phyloP scores from a whole-genome alignment of 2,329 filamentous ascomycete genomes.

The Aspergillus hiratsukae region DNA sequence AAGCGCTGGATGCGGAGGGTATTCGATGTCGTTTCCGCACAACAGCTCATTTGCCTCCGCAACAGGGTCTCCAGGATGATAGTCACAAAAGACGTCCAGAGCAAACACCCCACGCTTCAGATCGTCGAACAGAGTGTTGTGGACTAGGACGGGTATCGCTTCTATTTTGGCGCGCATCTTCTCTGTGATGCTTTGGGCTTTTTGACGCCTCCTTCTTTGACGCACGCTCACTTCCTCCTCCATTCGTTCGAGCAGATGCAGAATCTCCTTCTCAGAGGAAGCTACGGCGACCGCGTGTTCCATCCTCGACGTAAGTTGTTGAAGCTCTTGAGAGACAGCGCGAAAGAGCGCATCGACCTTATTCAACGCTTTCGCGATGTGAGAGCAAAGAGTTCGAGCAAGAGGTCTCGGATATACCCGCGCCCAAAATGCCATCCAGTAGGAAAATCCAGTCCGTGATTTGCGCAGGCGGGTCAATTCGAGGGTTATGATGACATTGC shows the following conservation, averaged over 20 bases:
- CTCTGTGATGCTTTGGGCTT: conserved; percentile 19
- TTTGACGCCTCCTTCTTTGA: conserved; percentile 18
- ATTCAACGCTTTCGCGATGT: conserved; percentile 12
- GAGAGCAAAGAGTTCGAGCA: conserved; percentile 10
- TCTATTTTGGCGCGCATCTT: conserved; percentile 23
- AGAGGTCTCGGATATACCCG: conserved; percentile 21
- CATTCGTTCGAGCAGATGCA: conserved; percentile 20
- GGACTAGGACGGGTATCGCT: conserved; percentile 25
- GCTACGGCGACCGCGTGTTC: conserved; percentile 15
- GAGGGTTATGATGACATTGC: conserved; percentile 22
- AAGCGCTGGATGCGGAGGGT: not conserved
- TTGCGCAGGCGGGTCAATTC: conserved; percentile 29
- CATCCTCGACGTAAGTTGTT: conserved; percentile 18
- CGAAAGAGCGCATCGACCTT: conserved; percentile 25
- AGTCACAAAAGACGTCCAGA: conserved; percentile 25
- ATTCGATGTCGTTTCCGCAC: conserved; percentile 2
- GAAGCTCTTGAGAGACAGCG: conserved; percentile 21
- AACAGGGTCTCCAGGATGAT: conserved; percentile 26
- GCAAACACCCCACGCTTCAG: conserved; percentile 30
- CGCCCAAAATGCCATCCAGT: conserved; percentile 29
- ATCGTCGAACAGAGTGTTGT: conserved; percentile 25
- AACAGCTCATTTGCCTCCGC: conserved; percentile 21
- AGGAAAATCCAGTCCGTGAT: conserved; percentile 22
- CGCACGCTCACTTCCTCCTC: conserved; percentile 20
- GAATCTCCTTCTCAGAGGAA: conserved; percentile 18